phyloP scores from a whole-genome alignment of 202 grass and related monocot genomes.

The Carex arenaria region DNA sequence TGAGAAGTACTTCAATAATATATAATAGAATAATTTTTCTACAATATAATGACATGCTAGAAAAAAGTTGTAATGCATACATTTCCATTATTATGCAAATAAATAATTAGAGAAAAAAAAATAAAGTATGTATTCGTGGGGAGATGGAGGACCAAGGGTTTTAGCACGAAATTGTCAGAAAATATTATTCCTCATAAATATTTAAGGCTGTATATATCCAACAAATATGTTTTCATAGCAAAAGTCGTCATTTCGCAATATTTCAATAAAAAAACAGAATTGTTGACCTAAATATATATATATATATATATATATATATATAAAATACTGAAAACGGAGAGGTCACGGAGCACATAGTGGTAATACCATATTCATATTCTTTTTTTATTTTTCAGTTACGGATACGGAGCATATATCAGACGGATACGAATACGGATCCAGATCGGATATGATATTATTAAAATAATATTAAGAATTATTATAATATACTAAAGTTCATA shows the following conservation, averaged over 20 bases:
- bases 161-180: background rate
- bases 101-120: background rate
- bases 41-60: background rate
- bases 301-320: no score
- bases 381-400: no score
- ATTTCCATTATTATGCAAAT: background rate
- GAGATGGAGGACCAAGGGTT: background rate
- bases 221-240: background rate
- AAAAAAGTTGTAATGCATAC: background rate
- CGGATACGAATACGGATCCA: no score
- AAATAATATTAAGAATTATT: no score
- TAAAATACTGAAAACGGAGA: no score
- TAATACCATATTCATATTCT: no score
- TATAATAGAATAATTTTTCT: no score
- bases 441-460: no score
- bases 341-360: no score
- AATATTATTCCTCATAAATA: background rate
- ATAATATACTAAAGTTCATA: no score
- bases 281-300: background rate
- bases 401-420: no score
- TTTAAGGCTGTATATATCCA: background rate
- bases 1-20: no score
- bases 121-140: background rate
- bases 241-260: background rate
- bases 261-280: background rate